Conservation (phyloP, 352 stramenopile species). For the Pythium myriotylum region DNA sequence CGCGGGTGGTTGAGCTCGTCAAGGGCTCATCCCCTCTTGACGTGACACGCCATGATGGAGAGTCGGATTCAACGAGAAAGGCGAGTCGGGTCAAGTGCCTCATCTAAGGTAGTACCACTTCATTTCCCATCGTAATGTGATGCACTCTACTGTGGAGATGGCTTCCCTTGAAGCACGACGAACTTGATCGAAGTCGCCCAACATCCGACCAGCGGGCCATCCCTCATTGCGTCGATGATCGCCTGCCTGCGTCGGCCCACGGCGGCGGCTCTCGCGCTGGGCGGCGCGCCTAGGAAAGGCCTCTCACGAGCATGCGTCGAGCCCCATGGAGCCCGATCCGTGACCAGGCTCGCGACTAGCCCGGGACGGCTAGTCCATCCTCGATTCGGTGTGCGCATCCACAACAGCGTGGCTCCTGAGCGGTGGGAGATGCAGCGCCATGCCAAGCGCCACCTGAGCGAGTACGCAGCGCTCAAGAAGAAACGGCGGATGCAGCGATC, state of each 20-base stretch:
- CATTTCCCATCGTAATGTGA: neutral
- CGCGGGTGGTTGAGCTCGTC: neutral
- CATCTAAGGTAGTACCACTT: neutral
- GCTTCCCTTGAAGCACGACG: slow-evolving; percentile 9
- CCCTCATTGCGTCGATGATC: too few relatives aligned
- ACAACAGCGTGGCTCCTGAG: slow-evolving; percentile 3
- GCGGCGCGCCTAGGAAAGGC: too few relatives aligned
- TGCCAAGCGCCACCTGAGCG: slow-evolving; percentile 4
- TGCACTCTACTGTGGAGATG: neutral
- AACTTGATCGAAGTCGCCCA: slow-evolving; percentile 17
- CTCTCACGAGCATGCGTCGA: neutral
- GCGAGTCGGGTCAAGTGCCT: neutral
- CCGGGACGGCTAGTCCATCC: neutral
- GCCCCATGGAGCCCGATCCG: neutral
- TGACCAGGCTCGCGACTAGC: neutral
- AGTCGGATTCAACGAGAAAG: too few relatives aligned
- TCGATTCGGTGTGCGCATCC: slow-evolving; percentile 1
- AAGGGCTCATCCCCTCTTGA: neutral
- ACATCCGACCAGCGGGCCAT: neutral
- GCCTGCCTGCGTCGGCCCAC: neutral
- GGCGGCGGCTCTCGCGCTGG: too few relatives aligned
- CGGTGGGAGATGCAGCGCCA: slow-evolving; percentile 13
- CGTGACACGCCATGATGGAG: too few relatives aligned
- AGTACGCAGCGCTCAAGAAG: slow-evolving; percentile 20
- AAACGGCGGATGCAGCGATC: slow-evolving; percentile 23